These are phyloP conservation scores for Pythium rhizo-oryzae DNA, from an alignment of 352 stramenopile genomes.

Conservation along the genomic window DNA sequence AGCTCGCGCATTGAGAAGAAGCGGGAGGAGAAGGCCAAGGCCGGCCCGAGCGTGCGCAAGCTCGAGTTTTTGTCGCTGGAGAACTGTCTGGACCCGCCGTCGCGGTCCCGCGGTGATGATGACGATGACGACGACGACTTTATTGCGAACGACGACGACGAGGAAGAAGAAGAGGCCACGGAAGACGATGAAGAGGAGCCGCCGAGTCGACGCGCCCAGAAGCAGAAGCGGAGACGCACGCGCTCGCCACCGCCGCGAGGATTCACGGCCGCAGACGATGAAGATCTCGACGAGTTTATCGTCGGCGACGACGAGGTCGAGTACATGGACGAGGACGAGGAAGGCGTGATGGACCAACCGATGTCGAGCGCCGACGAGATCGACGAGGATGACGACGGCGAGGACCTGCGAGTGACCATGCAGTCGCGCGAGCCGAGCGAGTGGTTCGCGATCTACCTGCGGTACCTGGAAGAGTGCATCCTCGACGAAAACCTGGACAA, in stretches of 20 bases:
- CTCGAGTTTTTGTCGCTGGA: constrained; percentile 65
- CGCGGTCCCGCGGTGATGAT: background rate
- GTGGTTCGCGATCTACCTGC: constrained; percentile 87
- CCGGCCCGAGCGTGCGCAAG: constrained; percentile 38
- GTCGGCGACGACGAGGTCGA: constrained; percentile 78
- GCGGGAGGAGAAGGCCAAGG: constrained; percentile 52
- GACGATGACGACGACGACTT: constrained; percentile 35
- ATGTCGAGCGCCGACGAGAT: constrained; percentile 42
- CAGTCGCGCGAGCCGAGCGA: constrained; percentile 64
- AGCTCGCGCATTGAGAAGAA: constrained; percentile 66
- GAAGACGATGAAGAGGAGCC: constrained; percentile 16
- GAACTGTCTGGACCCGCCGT: constrained; percentile 56
- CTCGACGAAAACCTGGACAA: constrained; percentile 60
- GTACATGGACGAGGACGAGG: constrained; percentile 88
- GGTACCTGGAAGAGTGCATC: constrained; percentile 79
- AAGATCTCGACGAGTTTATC: constrained; percentile 84
- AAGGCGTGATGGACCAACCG: constrained; percentile 62
- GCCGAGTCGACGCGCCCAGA: background rate
- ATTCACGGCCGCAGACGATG: constrained; percentile 55
- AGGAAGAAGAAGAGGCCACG: constrained; percentile 6
- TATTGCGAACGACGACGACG: constrained; percentile 40
- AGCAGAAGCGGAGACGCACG: background rate
- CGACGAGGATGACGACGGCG: constrained; percentile 40
- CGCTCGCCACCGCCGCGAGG: constrained; percentile 19
- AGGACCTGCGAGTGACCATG: constrained; percentile 43